Evolutionary conservation across 1,284 basidiomycete genomes (phyloP), one percentile per base, ranked within the genome.

Genomic region (Pisolithus thermaeus): DNA sequence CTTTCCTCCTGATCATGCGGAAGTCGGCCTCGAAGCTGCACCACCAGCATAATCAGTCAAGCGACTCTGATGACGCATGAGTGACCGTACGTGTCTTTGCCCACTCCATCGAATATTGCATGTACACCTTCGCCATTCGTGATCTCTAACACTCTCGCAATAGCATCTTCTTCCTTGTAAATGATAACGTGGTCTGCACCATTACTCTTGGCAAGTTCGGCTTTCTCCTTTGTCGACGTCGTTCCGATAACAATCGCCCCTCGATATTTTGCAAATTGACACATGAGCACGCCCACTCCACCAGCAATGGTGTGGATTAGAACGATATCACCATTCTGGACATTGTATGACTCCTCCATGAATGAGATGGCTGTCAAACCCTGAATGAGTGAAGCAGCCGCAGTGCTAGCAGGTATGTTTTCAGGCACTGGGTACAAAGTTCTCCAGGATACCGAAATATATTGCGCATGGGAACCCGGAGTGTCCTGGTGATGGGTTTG

Each of bases 191-290:
- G 83, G 63, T 91, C 82, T 0, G 93, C 92, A 14, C 96, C 96
- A 58, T 89, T 77, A 45, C 75, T 70, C 59, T 81, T 85, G 8
- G 92, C 95, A n/a, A 95, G 65, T 47, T 81, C 79, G 3, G 91
- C 92, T 68, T 99, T 99, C 61, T 83, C 90, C 22, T 72, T 66
- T 0, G 87, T 90, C 2, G 92, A 96, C 1, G 90, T 92, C n/a
- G 94, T 97, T 2, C 92, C 96, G 60, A 99, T 97, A 23, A 97
- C 92, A 9, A 83, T 85, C 1, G 90, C 94, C 14, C 96, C 95
- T 55, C 81, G 72, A 59, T 72, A 75, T 70, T 81, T 83, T n/a
- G 78, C 79, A 30, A 83, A 59, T 61, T 87, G 84, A 14, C 78
- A 72, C 56, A 86, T 76, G 44, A 86, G 60, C 27, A 86, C 70